These are phyloP conservation scores for Cocos nucifera DNA, from an alignment of 176 grass and related monocot species.

Conservation along the genomic window DNA sequence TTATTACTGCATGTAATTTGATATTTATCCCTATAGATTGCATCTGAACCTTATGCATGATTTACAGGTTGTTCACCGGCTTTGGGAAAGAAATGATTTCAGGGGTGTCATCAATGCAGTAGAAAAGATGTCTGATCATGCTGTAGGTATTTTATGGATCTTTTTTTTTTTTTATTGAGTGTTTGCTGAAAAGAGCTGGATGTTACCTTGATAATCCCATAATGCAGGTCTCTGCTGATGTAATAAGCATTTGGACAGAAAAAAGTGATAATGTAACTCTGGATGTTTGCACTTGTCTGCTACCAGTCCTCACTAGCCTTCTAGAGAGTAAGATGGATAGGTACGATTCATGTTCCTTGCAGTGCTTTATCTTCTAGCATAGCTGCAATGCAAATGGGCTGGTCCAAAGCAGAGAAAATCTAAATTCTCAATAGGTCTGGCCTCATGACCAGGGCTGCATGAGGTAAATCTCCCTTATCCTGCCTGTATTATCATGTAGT, in stretches of 20 bases:
- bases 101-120: constrained; percentile 62
- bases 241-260: constrained; percentile 61
- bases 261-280: constrained; percentile 73
- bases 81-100: constrained; percentile 87
- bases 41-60: constrained; percentile 4
- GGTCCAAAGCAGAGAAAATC: too few relatives aligned
- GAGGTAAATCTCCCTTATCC: too few relatives aligned
- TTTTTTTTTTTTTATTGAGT: constrained; percentile 3
- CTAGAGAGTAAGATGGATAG: constrained; percentile 93
- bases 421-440: too few relatives aligned
- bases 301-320: constrained; percentile 62
- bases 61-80: constrained; percentile 74
- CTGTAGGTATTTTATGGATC: constrained; percentile 37
- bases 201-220: constrained; percentile 14
- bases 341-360: constrained; percentile 21
- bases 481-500: too few relatives aligned
- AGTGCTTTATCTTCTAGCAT: too few relatives aligned
- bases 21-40: too few relatives aligned
- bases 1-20: too few relatives aligned
- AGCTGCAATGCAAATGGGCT: too few relatives aligned
- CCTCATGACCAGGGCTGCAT: too few relatives aligned
- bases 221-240: constrained; percentile 76
- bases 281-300: constrained; percentile 70
- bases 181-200: constrained; percentile 9
- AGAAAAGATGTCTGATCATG: constrained; percentile 92